Evolutionary conservation across 805 yeast genomes (phyloP).

Genomic region (Lipomyces chichibuensis): DNA sequence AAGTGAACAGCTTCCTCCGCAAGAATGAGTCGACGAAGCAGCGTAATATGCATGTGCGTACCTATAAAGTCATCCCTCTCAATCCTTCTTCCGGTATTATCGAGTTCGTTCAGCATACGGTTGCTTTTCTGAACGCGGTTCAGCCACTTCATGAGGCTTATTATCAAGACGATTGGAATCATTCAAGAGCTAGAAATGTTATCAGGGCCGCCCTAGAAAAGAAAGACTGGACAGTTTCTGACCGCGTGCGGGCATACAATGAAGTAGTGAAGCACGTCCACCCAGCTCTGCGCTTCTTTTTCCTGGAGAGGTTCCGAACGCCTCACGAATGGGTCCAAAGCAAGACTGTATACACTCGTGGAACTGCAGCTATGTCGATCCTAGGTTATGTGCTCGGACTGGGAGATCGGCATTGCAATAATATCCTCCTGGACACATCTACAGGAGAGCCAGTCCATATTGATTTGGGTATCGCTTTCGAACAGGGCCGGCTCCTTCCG

Average conservation of each 20-base stretch:
- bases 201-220: constrained; percentile 64
- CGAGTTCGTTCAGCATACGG: constrained; percentile 82
- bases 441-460: constrained; percentile 95
- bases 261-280: constrained; percentile 54
- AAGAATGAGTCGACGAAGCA: constrained; percentile 59
- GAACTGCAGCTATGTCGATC: constrained; percentile 82
- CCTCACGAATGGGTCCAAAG: constrained; percentile 77
- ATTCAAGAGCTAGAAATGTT: constrained; percentile 61
- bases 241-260: constrained; percentile 47
- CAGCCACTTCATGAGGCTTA: constrained; percentile 59
- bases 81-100: constrained; percentile 87
- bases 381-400: constrained; percentile 87
- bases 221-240: constrained; percentile 39
- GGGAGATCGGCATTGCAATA: constrained; percentile 94
- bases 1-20: constrained; percentile 70
- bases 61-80: constrained; percentile 87
- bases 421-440: constrained; percentile 75
- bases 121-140: constrained; percentile 69
- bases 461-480: constrained; percentile 95
- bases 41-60: constrained; percentile 66
- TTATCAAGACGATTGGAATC: constrained; percentile 51
- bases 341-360: constrained; percentile 67
- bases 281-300: constrained; percentile 74
- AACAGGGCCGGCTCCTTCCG: constrained; percentile 81
- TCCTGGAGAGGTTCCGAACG: constrained; percentile 64